A percentile compares a stretch with the other conserved stretches of the same genome.
phyloP scores from a whole-genome alignment of 306 rosid genomes.

The Erythrophleum fordii region DNA sequence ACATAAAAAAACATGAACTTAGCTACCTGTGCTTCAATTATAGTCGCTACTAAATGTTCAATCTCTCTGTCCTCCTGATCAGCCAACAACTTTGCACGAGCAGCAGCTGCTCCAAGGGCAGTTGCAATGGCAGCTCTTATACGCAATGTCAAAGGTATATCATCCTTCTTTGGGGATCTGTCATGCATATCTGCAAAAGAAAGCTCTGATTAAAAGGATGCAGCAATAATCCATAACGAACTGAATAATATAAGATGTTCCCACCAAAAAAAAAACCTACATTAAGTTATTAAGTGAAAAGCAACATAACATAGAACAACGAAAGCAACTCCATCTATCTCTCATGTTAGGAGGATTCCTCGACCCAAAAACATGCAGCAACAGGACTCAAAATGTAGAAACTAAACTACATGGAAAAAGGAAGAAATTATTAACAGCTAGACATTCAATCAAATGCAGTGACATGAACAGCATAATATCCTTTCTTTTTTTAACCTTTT shows the following conservation, averaged over 20 bases:
- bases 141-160: conserved; percentile 63
- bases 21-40: conserved; percentile 83
- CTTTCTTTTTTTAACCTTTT: background rate
- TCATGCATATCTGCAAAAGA: conserved; percentile 49
- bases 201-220: conserved; percentile 27
- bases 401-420: conserved; percentile 15
- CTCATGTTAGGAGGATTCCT: background rate
- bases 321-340: conserved; percentile 5
- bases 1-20: conserved; percentile 19
- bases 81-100: conserved; percentile 82
- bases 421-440: background rate
- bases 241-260: background rate
- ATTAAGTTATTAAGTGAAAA: background rate
- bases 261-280: too few species aligned
- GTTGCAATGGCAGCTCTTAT: conserved; percentile 85
- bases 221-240: conserved; percentile 20
- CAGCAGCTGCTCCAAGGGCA: conserved; percentile 95
- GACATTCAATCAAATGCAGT: background rate
- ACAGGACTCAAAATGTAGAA: background rate
- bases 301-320: background rate
- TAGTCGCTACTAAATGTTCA: conserved; percentile 73
- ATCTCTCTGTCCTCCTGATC: conserved; percentile 94
- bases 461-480: conserved; percentile 29
- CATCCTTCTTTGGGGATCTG: conserved; percentile 49
- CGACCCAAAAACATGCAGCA: background rate